Evolutionary conservation across 2,329 filamentous ascomycete genomes (phyloP).

Genomic region (Fusarium sacchari): DNA sequence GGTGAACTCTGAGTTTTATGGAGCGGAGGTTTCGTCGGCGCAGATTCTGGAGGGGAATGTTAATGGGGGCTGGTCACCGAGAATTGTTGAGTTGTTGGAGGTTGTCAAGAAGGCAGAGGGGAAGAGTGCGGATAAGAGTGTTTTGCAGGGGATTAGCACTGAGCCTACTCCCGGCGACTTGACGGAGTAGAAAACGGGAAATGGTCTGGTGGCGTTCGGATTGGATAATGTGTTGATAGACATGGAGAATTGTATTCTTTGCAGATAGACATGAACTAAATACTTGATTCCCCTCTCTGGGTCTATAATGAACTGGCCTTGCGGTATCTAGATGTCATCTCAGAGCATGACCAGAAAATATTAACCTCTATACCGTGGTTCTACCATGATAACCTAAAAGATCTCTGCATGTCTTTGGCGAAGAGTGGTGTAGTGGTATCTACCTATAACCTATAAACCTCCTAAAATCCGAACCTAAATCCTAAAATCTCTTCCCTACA

Average conservation of each 20-base stretch:
- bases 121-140: background rate
- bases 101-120: slow-evolving; percentile 2
- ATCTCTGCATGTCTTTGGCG: too few relatives aligned
- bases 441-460: background rate
- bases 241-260: rapidly evolving
- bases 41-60: background rate
- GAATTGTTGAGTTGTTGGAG: background rate
- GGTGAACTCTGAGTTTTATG: background rate
- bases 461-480: background rate
- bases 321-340: rapidly evolving
- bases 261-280: background rate
- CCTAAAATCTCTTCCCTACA: background rate
- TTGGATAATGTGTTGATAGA: rapidly evolving
- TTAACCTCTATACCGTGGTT: rapidly evolving
- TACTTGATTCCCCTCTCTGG: rapidly evolving
- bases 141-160: background rate
- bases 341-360: too few relatives aligned
- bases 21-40: background rate
- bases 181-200: background rate
- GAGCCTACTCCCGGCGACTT: background rate
- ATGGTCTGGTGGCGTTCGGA: background rate
- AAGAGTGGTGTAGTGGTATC: background rate
- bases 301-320: rapidly evolving
- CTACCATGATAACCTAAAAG: background rate
- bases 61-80: background rate